Base-by-base conservation (phyloP, 495 filamentous ascomycete genomes). In the Penicillium taxi region DNA sequence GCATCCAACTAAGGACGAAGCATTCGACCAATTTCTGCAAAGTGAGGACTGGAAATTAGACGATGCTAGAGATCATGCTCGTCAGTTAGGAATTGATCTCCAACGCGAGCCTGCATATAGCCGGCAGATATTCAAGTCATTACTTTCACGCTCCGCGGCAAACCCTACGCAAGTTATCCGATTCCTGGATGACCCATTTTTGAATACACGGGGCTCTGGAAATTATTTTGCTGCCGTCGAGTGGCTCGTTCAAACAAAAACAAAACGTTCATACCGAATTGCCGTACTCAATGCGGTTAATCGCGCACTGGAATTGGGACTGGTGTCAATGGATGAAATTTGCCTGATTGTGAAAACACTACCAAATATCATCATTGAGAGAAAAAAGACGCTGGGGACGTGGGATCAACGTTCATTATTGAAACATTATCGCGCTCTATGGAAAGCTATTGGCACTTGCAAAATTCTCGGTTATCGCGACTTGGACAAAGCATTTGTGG, bases 181-280 rank as follows among this genome's bases (percentile, higher is more conserved):
- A 6, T 72, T 72, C 24, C 32, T 73, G 17, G 61, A 66, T 27
- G 69, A 75, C 32, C 52, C 52, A 0, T 50, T 50, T 18, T 32
- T 73, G 21, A 70, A 70, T 35, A 55, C 50, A 18, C 48, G 35
- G 4, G 60, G 62, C 9, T 56, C 66, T 9, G 50, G 61, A 1
- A 73, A 73, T 41, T 68, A 63, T 21, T 34, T 48, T 31, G 32
- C 43, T 9, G 43, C 55, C 4, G 42, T 61, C 28, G 32, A 59
- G 32, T 20, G 45, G 20, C 58, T 52, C 18, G 32, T 31, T 13
- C 32, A 33, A 32, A 38, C 19, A 11, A 47, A 41, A 28, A 26
- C 29, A 23, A 50, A 41, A 35, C 30, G 41, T 27, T 32, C 30
- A 11, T 34, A 24, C 21, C 30, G 48, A 35, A 42, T 47, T 4